Conservation (phyloP, 169 alveolate species). For the Plasmodium fragile region DNA sequence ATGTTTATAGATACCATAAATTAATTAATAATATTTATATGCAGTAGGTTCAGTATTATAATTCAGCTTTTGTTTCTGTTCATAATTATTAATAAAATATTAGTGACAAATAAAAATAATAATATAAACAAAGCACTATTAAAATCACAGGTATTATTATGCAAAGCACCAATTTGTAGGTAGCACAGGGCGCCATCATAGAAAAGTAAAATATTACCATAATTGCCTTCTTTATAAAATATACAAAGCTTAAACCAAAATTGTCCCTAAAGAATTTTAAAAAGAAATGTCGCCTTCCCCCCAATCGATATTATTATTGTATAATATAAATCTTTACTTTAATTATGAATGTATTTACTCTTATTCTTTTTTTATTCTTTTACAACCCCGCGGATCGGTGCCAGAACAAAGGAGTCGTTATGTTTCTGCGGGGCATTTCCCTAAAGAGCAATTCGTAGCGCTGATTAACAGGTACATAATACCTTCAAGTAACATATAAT, state of each 20-base stretch:
- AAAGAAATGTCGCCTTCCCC: neutral
- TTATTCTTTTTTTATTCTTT: too few relatives aligned
- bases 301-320: neutral
- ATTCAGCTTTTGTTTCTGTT: neutral
- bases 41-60: neutral
- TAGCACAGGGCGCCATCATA: neutral
- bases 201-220: too few relatives aligned
- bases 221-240: too few relatives aligned
- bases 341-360: neutral
- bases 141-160: neutral
- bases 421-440: neutral
- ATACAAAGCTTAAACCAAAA: neutral
- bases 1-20: neutral
- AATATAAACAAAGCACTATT: neutral
- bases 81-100: neutral
- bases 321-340: too few relatives aligned
- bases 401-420: neutral
- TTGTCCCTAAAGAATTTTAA: neutral
- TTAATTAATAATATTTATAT: too few relatives aligned
- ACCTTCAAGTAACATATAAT: neutral
- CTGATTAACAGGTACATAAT: neutral
- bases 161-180: neutral
- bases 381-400: neutral
- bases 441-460: neutral
- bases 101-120: neutral